These are phyloP conservation scores for Rhizophora apiculata DNA, from an alignment of 345 rosid species.

Conservation along the genomic window DNA sequence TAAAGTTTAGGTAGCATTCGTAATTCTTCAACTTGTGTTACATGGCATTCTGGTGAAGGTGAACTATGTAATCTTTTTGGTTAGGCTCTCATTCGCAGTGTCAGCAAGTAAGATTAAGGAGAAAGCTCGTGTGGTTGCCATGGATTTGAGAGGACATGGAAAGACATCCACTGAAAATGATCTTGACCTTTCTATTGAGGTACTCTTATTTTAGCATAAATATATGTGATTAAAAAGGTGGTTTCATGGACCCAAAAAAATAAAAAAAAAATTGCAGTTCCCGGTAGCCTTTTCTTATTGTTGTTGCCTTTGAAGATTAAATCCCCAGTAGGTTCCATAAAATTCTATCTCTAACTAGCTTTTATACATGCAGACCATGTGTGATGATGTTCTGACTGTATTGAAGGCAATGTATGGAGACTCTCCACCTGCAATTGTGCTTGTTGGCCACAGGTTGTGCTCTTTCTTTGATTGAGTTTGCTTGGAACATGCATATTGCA, in stretches of 20 bases:
- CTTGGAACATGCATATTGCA: background rate
- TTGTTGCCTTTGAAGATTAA: too few relatives aligned
- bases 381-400: conserved; percentile 75
- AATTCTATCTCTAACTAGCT: background rate
- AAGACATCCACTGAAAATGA: conserved; percentile 77
- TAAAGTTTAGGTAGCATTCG: too few relatives aligned
- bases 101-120: conserved; percentile 77
- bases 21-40: too few relatives aligned
- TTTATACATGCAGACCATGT: conserved; percentile 70
- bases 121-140: conserved; percentile 76
- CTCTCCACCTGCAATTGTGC: conserved; percentile 85
- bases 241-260: background rate
- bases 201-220: conserved; percentile 14
- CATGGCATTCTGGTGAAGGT: too few relatives aligned
- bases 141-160: conserved; percentile 97
- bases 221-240: conserved; percentile 4
- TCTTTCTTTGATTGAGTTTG: background rate
- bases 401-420: conserved; percentile 79
- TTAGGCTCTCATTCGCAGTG: conserved; percentile 80
- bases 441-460: conserved; percentile 86
- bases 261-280: too few relatives aligned
- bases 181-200: conserved; percentile 82
- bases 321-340: too few relatives aligned
- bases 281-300: too few relatives aligned
- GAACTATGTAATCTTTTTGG: conserved; percentile 9